phyloP scores from a whole-genome alignment of 2,329 filamentous ascomycete species.

The Beauveria asiatica region DNA sequence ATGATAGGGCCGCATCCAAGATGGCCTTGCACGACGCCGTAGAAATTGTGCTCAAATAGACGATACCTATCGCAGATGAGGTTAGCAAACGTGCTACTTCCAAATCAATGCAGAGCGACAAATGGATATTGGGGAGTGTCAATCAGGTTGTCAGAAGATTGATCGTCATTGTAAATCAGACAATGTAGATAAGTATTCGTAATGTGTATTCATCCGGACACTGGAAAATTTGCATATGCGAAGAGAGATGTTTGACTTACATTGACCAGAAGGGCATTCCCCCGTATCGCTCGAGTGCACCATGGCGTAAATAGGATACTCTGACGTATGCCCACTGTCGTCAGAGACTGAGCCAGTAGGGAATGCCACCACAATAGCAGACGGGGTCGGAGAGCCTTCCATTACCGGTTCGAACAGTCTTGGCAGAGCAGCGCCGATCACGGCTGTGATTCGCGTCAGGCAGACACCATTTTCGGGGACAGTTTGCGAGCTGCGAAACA shows the following conservation, averaged over 20 bases:
- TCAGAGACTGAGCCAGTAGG: conserved; percentile 41
- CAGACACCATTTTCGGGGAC: conserved; percentile 20
- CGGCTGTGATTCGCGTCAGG: conserved; percentile 54
- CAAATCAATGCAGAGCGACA: conserved; percentile 11
- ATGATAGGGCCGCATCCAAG: conserved; percentile 33
- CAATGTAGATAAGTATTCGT: conserved; percentile 99
- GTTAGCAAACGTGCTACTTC: conserved; percentile 23
- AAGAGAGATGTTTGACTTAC: conserved; percentile 52
- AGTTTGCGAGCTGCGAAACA: conserved; percentile 39
- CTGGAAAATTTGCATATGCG: conserved; percentile 18
- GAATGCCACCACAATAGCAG: conserved; percentile 62
- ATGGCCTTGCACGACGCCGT: conserved; percentile 25
- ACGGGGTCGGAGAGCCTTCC: conserved; percentile 69
- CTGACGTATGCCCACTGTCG: conserved; percentile 24
- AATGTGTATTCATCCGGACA: conserved; percentile 73
- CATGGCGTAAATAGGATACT: conserved; percentile 48
- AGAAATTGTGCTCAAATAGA: conserved; percentile 31
- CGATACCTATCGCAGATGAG: conserved; percentile 19
- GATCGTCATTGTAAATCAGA: conserved; percentile 88
- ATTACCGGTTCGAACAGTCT: conserved; percentile 60
- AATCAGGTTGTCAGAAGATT: conserved; percentile 86
- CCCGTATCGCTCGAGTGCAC: conserved; percentile 85
- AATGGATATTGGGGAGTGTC: conserved; percentile 24
- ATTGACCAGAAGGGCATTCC: conserved; percentile 80
- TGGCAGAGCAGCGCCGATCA: conserved; percentile 58